Conservation (phyloP, 2,329 filamentous ascomycete genomes). For the Cytospora mali region DNA sequence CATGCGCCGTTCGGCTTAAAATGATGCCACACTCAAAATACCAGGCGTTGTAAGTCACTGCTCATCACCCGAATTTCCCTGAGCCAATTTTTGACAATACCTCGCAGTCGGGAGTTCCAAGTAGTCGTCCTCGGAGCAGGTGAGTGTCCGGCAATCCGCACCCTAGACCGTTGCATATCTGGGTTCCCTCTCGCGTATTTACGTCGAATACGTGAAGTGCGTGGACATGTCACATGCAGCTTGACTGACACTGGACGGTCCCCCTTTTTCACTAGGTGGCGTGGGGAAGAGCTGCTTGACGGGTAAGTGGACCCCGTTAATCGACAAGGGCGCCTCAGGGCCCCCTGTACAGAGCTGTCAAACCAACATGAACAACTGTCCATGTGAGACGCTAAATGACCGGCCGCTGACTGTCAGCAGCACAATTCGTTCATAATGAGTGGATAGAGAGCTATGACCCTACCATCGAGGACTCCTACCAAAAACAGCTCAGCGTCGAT, state of each 20-base stretch:
- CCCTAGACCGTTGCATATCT: not conserved
- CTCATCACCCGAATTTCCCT: slow-evolving; percentile 5
- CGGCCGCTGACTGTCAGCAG: slow-evolving; percentile 46
- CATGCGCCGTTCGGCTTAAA: slow-evolving; percentile 23
- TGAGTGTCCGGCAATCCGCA: slow-evolving; percentile 42
- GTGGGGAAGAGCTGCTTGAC: slow-evolving; percentile 93
- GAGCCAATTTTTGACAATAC: slow-evolving; percentile 15
- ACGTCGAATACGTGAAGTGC: no score
- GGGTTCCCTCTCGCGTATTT: not conserved
- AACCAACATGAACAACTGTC: slow-evolving; percentile 17
- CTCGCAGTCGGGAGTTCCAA: slow-evolving; percentile 71
- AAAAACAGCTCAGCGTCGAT: slow-evolving; percentile 78
- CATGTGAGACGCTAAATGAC: slow-evolving; percentile 26
- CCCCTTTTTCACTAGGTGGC: slow-evolving; percentile 60
- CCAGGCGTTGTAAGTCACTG: slow-evolving; percentile 27
- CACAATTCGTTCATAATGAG: slow-evolving; percentile 91
- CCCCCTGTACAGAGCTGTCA: slow-evolving; percentile 26
- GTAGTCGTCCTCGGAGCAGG: slow-evolving; percentile 82
- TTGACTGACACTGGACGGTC: slow-evolving; percentile 35
- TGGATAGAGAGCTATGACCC: slow-evolving; percentile 90
- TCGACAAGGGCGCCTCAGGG: slow-evolving; percentile 28
- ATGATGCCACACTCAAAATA: slow-evolving; percentile 29
- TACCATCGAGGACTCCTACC: slow-evolving; percentile 77
- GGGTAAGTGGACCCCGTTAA: slow-evolving; percentile 55
- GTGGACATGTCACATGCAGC: slow-evolving; percentile 10